These are phyloP conservation scores for Tricharina praecox DNA, from an alignment of 495 filamentous ascomycete genomes.

Conservation along the genomic window DNA sequence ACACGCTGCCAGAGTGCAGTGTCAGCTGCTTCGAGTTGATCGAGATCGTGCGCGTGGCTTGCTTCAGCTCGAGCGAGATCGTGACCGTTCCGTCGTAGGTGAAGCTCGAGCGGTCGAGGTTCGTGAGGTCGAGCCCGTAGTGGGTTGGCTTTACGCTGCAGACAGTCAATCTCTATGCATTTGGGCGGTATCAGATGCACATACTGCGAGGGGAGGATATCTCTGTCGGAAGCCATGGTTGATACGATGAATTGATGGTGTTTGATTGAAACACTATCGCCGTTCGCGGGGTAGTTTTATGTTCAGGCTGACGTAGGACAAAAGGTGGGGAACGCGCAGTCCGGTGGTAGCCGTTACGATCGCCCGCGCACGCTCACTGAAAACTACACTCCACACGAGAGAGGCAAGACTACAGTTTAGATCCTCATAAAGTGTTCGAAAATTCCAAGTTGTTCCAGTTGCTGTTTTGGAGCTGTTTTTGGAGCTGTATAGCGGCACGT, in stretches of 20 bases:
- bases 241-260: not conserved
- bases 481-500: too few species aligned
- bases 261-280: not conserved
- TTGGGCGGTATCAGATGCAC: not conserved
- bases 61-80: slow-evolving; percentile 30
- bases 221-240: slow-evolving; percentile 29
- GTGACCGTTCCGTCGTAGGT: slow-evolving; percentile 66
- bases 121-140: slow-evolving; percentile 66
- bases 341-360: slow-evolving; percentile 1
- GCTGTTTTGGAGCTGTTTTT: too few species aligned
- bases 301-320: not conserved
- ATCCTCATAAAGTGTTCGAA: too few species aligned
- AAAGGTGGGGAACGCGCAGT: slow-evolving; percentile 8
- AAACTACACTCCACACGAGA: not conserved
- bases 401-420: too few species aligned
- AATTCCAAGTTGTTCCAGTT: too few species aligned
- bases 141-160: slow-evolving; percentile 62
- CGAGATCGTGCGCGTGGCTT: slow-evolving; percentile 9
- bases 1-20: slow-evolving; percentile 14
- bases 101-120: slow-evolving; percentile 60
- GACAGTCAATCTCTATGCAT: too few species aligned
- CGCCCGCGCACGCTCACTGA: not conserved
- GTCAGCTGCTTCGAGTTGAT: slow-evolving; percentile 24
- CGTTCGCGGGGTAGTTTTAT: not conserved
- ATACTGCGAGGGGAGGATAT: slow-evolving; percentile 37